phyloP scores from a whole-genome alignment of 306 rosid genomes.

The Aeschynomene evenia region DNA sequence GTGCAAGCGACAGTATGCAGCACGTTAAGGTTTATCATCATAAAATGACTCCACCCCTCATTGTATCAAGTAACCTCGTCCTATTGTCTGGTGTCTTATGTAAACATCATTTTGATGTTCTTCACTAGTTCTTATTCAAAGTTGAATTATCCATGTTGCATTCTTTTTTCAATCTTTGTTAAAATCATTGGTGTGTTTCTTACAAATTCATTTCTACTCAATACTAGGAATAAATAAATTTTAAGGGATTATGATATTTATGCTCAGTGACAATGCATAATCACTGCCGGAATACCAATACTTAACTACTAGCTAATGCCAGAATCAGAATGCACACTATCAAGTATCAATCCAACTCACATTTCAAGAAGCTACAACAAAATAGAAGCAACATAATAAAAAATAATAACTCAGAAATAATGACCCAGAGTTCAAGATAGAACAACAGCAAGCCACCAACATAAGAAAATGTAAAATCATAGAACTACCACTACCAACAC shows the following conservation, averaged over 20 bases:
- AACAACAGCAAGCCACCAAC: too few relatives aligned
- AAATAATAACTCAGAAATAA: too few relatives aligned
- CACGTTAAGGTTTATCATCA: constrained; percentile 29
- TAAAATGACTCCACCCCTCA: neutral
- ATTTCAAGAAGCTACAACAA: too few relatives aligned
- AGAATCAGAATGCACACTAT: too few relatives aligned
- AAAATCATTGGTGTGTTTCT: neutral
- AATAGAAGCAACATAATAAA: too few relatives aligned
- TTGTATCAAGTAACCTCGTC: neutral
- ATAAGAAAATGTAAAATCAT: too few relatives aligned
- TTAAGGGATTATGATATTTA: neutral
- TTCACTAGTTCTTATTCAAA: constrained; percentile 8
- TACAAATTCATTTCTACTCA: neutral
- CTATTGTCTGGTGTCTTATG: neutral
- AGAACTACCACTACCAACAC: too few relatives aligned
- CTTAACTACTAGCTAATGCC: too few relatives aligned
- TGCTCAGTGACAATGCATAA: too few relatives aligned
- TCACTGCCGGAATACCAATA: too few relatives aligned
- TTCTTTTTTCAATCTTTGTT: neutral
- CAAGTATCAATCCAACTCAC: too few relatives aligned
- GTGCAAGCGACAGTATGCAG: constrained; percentile 31
- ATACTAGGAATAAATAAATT: neutral
- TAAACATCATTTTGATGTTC: neutral
- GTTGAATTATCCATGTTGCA: neutral
- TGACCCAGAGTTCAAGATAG: too few relatives aligned